These are phyloP conservation scores for Epichloe gansuensis DNA, from an alignment of 2,329 filamentous ascomycete species.

Conservation along the genomic window DNA sequence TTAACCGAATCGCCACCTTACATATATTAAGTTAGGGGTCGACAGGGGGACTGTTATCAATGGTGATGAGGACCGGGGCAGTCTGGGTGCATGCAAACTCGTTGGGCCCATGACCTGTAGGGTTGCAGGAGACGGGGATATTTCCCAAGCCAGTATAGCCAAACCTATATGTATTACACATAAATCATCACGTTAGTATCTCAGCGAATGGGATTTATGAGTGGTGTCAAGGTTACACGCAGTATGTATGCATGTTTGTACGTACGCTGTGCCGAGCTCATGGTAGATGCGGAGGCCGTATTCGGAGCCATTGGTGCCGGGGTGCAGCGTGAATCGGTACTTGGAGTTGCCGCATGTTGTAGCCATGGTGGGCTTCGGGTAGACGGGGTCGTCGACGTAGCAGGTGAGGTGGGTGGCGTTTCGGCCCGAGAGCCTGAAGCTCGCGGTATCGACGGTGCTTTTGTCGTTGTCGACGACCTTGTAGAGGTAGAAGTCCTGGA, in stretches of 20 bases:
- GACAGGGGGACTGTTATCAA: too few relatives aligned
- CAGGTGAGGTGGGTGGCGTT: conserved; percentile 10
- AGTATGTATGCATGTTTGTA: too few relatives aligned
- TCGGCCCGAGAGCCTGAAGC: conserved; percentile 12
- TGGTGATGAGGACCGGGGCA: too few relatives aligned
- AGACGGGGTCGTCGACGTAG: conserved; percentile 4
- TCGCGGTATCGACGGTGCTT: conserved; percentile 8
- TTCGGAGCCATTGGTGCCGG: conserved; percentile 2
- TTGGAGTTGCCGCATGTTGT: conserved; percentile 15
- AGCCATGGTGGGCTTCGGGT: conserved; percentile 11
- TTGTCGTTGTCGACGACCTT: conserved; percentile 6
- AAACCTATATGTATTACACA: background rate
- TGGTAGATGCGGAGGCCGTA: background rate
- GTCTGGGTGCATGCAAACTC: fast-evolving
- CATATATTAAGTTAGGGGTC: too few relatives aligned
- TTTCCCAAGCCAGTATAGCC: too few relatives aligned
- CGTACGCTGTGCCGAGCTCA: conserved; percentile 10
- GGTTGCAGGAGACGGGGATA: background rate
- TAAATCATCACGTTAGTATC: too few relatives aligned
- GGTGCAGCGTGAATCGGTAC: conserved; percentile 17
- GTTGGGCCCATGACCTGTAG: fast-evolving
- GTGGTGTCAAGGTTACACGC: too few relatives aligned
- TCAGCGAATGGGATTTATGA: too few relatives aligned
- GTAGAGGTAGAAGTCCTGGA: conserved; percentile 13
- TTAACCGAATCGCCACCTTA: too few relatives aligned